Base-by-base conservation (phyloP, 306 rosid genomes). In the Medicago arabica region DNA sequence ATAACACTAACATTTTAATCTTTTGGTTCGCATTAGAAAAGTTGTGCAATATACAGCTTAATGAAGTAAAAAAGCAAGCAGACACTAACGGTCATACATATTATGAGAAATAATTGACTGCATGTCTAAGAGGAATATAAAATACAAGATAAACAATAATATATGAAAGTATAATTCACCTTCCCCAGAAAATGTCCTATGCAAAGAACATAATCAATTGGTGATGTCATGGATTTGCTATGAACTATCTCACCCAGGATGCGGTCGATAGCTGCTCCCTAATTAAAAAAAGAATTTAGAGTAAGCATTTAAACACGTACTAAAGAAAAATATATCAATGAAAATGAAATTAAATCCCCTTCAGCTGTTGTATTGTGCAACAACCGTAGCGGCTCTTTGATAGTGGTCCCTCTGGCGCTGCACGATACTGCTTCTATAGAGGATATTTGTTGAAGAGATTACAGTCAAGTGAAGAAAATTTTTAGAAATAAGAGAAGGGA, bases 241-340 rank as follows among this genome's bases (percentile, higher is more conserved):
- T 95, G 97, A 75, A 95, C 96, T 50, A 95, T 92, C 90, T 95
- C 99, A 65, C 97, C 97, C 72, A 95, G 62, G 74, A 95, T 95
- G 75, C 99, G 96, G 78, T 95, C 99, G 63, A 95, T 92, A 63
- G 98, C 99, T 62, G 99, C 96, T 79, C 99, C 99, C 98, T 96
- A 81, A 67, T 77, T 58, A 31, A 9, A 34, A 69, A 17, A 47
- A 59, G 72, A 46, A 21, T 5, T 38, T 67, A 44, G 25, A 28
- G 36, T 15, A 59, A 31, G 73, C 36, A 53, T 68, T 71, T 38
- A 76, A 38, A 49, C 10, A 75, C 12, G 44, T 6, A 25, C 58
- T 14, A 71, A 67, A 78, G 34, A 18, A 47, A 18, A 55, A 21
- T 55, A 19, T 55, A 9, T 4, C 19, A 15, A 55, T 55, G 7